phyloP scores from a whole-genome alignment of 495 filamentous ascomycete genomes.

The Pseudoneurospora amorphoporcata region DNA sequence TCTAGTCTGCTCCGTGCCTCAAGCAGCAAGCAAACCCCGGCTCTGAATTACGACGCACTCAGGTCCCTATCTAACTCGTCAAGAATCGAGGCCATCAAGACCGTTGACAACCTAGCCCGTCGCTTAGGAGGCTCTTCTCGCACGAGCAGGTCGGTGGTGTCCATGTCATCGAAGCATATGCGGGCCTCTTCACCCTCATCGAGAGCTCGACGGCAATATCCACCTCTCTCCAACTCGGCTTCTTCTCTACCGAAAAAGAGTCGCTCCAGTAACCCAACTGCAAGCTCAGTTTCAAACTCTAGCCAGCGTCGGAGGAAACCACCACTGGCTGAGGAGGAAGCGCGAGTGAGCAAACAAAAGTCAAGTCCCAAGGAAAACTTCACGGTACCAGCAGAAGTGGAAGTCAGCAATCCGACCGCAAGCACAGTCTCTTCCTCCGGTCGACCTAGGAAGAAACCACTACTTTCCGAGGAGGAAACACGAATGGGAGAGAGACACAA shows the following conservation, averaged over 20 bases:
- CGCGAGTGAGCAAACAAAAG: neutral
- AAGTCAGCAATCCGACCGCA: neutral
- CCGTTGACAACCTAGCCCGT: constrained; percentile 25
- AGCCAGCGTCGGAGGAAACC: constrained; percentile 9
- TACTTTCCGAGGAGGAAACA: no score
- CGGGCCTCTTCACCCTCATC: neutral
- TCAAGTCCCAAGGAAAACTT: neutral
- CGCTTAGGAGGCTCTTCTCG: constrained; percentile 15
- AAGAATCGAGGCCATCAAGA: constrained; percentile 20
- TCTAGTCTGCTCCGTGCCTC: constrained; percentile 15
- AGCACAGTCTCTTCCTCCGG: neutral
- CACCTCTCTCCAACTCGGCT: neutral
- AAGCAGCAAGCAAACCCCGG: constrained; percentile 10
- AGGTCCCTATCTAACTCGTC: constrained; percentile 26
- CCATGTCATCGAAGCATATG: constrained; percentile 5
- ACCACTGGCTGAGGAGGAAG: neutral
- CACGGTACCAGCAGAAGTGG: neutral
- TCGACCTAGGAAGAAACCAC: neutral
- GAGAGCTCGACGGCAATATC: neutral
- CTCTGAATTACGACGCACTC: constrained; percentile 26
- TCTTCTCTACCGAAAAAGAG: neutral
- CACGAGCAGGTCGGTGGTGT: constrained; percentile 5
- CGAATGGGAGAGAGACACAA: no score
- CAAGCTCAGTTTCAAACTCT: neutral
- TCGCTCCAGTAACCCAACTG: neutral